Evolutionary conservation across 768 basidiomycete genomes (phyloP).

Genomic region (Hypholoma fasciculare): DNA sequence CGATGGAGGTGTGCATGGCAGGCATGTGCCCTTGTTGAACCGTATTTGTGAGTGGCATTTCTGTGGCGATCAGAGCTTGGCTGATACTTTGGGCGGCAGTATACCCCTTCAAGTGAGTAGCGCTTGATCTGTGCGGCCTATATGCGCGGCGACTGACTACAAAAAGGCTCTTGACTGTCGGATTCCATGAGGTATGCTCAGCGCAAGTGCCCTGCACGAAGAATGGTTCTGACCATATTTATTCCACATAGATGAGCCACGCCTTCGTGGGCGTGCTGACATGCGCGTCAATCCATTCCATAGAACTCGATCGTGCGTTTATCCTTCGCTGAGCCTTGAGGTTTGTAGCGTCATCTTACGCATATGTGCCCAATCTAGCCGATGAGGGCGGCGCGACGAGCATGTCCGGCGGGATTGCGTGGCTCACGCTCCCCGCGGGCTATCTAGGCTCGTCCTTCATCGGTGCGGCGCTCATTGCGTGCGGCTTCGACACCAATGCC

Average conservation of each 20-base stretch:
- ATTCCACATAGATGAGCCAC: slow-evolving; percentile 72
- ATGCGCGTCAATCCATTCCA: slow-evolving; percentile 83
- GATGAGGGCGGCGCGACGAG: slow-evolving; percentile 87
- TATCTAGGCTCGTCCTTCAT: slow-evolving; percentile 86
- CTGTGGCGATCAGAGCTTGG: neutral
- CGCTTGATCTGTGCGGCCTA: neutral
- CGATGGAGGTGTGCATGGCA: slow-evolving; percentile 21
- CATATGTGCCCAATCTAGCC: slow-evolving; percentile 39
- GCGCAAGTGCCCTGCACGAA: neutral
- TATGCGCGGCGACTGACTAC: neutral
- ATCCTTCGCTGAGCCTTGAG: neutral
- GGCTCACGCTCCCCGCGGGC: slow-evolving; percentile 79
- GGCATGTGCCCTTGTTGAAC: slow-evolving; percentile 79
- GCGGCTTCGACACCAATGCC: slow-evolving; percentile 87
- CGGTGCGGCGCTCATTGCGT: slow-evolving; percentile 83
- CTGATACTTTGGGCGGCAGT: slow-evolving; percentile 40
- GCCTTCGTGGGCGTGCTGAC: slow-evolving; percentile 79
- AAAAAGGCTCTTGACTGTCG: slow-evolving; percentile 77
- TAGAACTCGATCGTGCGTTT: slow-evolving; percentile 81
- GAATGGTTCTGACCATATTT: neutral
- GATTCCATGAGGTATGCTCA: slow-evolving; percentile 76
- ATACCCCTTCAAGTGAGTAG: slow-evolving; percentile 85
- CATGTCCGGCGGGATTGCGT: slow-evolving; percentile 85
- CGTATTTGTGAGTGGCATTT: slow-evolving; percentile 57
- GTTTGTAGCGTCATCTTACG: neutral